Base-by-base conservation (phyloP, 2,329 filamentous ascomycete species). In the Phialocephala subalpina region DNA sequence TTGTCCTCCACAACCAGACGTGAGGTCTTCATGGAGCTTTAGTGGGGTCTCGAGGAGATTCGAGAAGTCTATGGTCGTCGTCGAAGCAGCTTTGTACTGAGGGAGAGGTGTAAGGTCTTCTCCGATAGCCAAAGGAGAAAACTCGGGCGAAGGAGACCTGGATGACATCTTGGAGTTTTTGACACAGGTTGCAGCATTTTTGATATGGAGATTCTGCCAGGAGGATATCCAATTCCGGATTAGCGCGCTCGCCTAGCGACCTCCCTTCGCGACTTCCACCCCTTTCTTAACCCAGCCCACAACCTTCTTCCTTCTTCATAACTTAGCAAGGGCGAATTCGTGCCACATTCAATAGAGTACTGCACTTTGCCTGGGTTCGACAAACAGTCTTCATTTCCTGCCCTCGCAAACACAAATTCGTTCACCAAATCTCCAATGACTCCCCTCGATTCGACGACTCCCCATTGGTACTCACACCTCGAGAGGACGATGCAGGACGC, bases 1-100 rank as follows among this genome's bases (percentile, higher is more conserved):
- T 79, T 97, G 92, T 2, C 96, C 96, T 58, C 96, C 96, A 78
- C 96, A 98, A 67, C 96, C 96, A 69, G 92, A 88, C 64, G 87
- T 88, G 57, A 97, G 85, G 78, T 98, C 94, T 78, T 97, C 94
- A 74, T 92, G 91, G 18, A 98, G 86, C 67, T 86, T 84, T 67
- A 98, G 84, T 53, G 92, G 89, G 57, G 86, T 81, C 22, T 83
- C 79, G 38, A 97, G 84, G 60, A 96, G 85, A 45, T 92, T 91
- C 69, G 92, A 90, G 75, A 98, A 96, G 73, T 86, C 82, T 60
- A 88, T 79, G 29, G 78, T 78, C 18, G 81, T 82, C 58, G 83
- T 84, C 57, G 82, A 82, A 20, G 86, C 83, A 1, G 80, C 74
- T 77, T 88, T 90, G 79, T 87, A 85, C 40, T 76, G 79, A 20